Evolutionary conservation across 2,329 filamentous ascomycete species (phyloP).

Genomic region (Ramularia endophylla): DNA sequence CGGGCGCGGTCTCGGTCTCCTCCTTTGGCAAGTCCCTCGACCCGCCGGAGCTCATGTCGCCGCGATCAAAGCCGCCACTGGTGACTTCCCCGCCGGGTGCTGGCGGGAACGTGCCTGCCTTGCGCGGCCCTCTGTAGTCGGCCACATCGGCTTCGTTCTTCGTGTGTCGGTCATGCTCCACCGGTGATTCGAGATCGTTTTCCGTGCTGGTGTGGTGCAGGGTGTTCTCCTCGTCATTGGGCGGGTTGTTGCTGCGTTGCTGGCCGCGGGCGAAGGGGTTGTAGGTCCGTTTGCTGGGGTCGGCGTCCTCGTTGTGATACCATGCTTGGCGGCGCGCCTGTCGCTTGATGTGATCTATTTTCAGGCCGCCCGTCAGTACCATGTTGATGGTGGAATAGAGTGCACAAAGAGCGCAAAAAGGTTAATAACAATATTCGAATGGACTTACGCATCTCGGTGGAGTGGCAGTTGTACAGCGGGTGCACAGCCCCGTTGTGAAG

Average conservation of each 20-base stretch:
- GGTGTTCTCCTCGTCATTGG: slow-evolving; percentile 19
- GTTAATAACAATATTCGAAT: no score
- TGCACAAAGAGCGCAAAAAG: no score
- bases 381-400: not conserved
- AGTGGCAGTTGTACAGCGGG: not conserved
- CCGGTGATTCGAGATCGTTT: slow-evolving; percentile 16
- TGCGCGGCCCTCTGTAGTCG: slow-evolving; percentile 9
- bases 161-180: slow-evolving; percentile 10
- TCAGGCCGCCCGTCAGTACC: slow-evolving; percentile 9
- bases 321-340: slow-evolving; percentile 25
- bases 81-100: slow-evolving; percentile 5
- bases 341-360: slow-evolving; percentile 25
- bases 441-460: no score
- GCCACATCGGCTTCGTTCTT: slow-evolving; percentile 7
- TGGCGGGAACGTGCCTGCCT: slow-evolving; percentile 20
- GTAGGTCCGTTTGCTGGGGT: slow-evolving; percentile 15
- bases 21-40: slow-evolving; percentile 11
- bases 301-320: slow-evolving; percentile 21
- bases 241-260: not conserved
- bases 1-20: slow-evolving; percentile 1
- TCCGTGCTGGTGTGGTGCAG: slow-evolving; percentile 12
- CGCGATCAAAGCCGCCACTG: not conserved
- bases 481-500: not conserved
- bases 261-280: slow-evolving; percentile 25
- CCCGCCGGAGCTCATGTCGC: slow-evolving; percentile 7